Evolutionary conservation across 352 stramenopile species (phyloP).

Genomic region (Aphanomyces astaci): DNA sequence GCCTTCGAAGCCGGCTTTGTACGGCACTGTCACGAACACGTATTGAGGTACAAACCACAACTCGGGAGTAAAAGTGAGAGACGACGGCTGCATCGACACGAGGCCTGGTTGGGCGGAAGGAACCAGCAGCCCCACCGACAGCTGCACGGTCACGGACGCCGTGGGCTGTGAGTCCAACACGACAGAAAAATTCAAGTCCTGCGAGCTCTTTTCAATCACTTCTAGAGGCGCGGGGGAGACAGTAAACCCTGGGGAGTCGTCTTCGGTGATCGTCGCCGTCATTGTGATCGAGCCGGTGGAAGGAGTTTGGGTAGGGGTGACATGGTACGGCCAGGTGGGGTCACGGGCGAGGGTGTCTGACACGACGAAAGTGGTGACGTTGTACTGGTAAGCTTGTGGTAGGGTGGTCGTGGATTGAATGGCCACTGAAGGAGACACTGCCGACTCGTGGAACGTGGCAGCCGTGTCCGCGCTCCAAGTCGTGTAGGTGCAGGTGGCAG

Average conservation of each 20-base stretch:
- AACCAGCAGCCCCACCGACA: slow-evolving; percentile 30
- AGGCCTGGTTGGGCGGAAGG: slow-evolving; percentile 27
- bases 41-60: slow-evolving; percentile 52
- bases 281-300: slow-evolving; percentile 28
- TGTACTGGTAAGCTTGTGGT: slow-evolving; percentile 28
- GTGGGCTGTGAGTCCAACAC: slow-evolving; percentile 55
- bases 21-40: slow-evolving; percentile 35
- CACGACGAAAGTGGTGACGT: slow-evolving; percentile 37
- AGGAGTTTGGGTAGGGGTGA: slow-evolving; percentile 32
- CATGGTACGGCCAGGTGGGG: slow-evolving; percentile 35
- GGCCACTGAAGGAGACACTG: slow-evolving; percentile 18
- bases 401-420: slow-evolving; percentile 25
- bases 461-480: slow-evolving; percentile 29
- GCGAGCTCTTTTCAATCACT: slow-evolving; percentile 37
- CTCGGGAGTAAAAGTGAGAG: slow-evolving; percentile 37
- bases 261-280: slow-evolving; percentile 38
- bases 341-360: slow-evolving; percentile 22
- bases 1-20: slow-evolving; percentile 46
- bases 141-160: slow-evolving; percentile 37
- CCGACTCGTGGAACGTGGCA: slow-evolving; percentile 27
- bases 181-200: slow-evolving; percentile 38
- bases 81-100: slow-evolving; percentile 33
- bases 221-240: slow-evolving; percentile 35
- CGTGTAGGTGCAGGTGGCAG: slow-evolving; percentile 32
- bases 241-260: slow-evolving; percentile 57